Evolutionary conservation across 176 grass and related monocot species (phyloP).

Genomic region (Phragmites australis): DNA sequence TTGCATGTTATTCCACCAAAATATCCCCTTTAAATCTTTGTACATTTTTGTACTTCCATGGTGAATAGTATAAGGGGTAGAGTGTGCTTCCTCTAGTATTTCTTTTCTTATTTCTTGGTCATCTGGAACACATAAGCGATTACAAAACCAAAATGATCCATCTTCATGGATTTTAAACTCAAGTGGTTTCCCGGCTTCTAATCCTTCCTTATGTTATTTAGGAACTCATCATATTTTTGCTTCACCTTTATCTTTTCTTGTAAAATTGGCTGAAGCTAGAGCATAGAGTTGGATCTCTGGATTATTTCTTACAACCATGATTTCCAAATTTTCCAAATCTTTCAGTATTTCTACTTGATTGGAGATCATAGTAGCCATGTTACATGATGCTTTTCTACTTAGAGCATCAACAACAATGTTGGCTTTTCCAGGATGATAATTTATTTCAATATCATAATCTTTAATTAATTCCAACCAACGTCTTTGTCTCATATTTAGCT

Average conservation of each 20-base stretch:
- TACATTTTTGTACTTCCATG: slow-evolving; percentile 3
- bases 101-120: neutral
- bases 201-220: neutral
- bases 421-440: neutral
- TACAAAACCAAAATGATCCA: neutral
- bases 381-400: neutral
- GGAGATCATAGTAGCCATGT: neutral
- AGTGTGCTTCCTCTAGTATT: neutral
- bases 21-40: neutral
- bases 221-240: neutral
- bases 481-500: neutral
- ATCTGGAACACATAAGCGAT: neutral
- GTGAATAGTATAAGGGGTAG: neutral
- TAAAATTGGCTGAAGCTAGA: neutral
- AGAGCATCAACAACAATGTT: neutral
- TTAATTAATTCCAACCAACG: neutral
- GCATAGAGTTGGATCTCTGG: no score
- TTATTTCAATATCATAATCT: neutral
- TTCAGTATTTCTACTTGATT: neutral
- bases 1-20: neutral
- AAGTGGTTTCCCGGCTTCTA: neutral
- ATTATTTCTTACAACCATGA: neutral
- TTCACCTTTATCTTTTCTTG: neutral
- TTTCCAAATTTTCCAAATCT: neutral
- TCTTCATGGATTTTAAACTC: neutral